Conservation (phyloP, 2,329 filamentous ascomycete genomes). For the Pseudogymnoascus sp. region DNA sequence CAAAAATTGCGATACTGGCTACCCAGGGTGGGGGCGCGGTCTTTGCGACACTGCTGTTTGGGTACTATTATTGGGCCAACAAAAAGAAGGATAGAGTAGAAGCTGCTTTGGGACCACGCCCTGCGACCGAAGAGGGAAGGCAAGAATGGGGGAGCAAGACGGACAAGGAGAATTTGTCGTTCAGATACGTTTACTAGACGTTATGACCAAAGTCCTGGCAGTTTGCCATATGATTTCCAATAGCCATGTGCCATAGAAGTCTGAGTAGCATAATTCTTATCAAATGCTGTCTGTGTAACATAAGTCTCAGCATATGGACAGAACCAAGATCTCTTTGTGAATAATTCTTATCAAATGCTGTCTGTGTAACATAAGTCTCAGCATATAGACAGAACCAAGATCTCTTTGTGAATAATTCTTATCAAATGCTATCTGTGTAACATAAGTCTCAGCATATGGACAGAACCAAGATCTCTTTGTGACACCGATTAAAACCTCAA, state of each 20-base stretch:
- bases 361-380: background rate
- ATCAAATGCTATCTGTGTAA: background rate
- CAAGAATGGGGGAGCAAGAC: constrained; percentile 26
- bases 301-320: too few relatives aligned
- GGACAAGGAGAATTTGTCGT: constrained; percentile 28
- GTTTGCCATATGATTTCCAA: too few relatives aligned
- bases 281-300: background rate
- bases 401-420: too few relatives aligned
- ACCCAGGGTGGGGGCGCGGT: constrained; percentile 20
- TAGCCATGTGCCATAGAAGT: background rate
- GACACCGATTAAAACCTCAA: too few relatives aligned
- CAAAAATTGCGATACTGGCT: constrained; percentile 46
- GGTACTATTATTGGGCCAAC: constrained; percentile 23
- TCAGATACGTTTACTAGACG: constrained; percentile 19
- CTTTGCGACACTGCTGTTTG: constrained; percentile 23
- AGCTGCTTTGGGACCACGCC: constrained; percentile 20
- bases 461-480: too few relatives aligned
- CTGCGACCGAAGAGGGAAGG: constrained; percentile 21
- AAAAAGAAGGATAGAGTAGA: constrained; percentile 22
- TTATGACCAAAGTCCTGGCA: too few relatives aligned
- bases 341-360: background rate
- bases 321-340: too few relatives aligned
- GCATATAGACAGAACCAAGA: too few relatives aligned
- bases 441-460: background rate
- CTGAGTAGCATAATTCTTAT: background rate